Conservation (phyloP, 352 stramenopile genomes). For the Pythium aquatile region DNA sequence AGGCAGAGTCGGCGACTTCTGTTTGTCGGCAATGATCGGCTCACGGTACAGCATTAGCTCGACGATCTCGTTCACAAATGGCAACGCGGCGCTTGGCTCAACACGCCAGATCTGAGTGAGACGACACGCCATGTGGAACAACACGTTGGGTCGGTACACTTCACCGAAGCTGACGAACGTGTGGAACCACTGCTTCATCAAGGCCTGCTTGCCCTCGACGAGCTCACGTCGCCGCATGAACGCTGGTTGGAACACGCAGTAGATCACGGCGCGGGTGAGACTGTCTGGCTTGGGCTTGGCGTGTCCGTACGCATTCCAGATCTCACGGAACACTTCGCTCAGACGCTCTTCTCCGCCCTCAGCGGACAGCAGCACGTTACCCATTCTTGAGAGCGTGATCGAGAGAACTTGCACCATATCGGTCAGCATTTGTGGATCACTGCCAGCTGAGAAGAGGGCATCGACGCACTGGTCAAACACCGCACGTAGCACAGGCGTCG, state of each 20-base stretch:
- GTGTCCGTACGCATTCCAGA: constrained; percentile 73
- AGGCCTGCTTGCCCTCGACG: constrained; percentile 13
- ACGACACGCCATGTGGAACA: constrained; percentile 74
- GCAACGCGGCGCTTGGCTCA: constrained; percentile 39
- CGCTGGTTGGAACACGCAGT: constrained; percentile 67
- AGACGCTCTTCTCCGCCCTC: constrained; percentile 27
- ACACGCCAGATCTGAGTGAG: constrained; percentile 67
- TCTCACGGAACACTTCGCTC: constrained; percentile 43
- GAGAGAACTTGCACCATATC: constrained; percentile 73
- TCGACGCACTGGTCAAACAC: constrained; percentile 49
- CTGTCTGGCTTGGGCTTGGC: constrained; percentile 67
- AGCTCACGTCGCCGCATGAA: constrained; percentile 43
- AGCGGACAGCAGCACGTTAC: constrained; percentile 26
- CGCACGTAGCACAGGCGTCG: constrained; percentile 35
- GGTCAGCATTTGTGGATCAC: constrained; percentile 52
- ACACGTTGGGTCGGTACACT: constrained; percentile 63
- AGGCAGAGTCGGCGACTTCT: constrained; percentile 21
- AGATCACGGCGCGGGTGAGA: constrained; percentile 62
- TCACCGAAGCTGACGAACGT: constrained; percentile 55
- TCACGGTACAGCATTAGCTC: constrained; percentile 74
- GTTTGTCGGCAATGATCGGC: constrained; percentile 50
- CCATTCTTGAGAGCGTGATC: constrained; percentile 48
- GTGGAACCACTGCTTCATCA: constrained; percentile 62
- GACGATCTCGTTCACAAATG: constrained; percentile 69
- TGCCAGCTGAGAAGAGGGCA: constrained; percentile 50